A percentile compares a stretch with the other conserved stretches of the same genome.
Conservation (phyloP, 306 rosid species). For the Neltuma alba region DNA sequence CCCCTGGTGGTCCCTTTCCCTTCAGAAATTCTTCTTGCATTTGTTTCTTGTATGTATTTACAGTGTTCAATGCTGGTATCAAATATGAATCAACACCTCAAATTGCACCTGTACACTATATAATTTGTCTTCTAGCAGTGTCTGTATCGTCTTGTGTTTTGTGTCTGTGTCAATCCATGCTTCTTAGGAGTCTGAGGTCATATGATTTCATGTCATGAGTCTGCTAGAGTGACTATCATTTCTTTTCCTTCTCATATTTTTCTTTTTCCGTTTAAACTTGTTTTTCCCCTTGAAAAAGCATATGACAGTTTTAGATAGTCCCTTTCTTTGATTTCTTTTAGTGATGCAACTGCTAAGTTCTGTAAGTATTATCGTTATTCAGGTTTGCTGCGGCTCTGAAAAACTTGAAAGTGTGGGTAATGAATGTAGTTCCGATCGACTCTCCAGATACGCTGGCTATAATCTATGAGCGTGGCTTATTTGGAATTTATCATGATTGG, state of each 20-base stretch:
- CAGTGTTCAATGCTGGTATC: neutral
- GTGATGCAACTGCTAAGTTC: neutral
- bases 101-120: neutral
- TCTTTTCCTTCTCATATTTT: neutral
- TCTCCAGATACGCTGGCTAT: slow-evolving; percentile 74
- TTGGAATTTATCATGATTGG: slow-evolving; percentile 89
- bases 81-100: neutral
- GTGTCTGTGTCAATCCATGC: neutral
- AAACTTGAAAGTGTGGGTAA: slow-evolving; percentile 69
- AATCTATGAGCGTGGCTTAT: slow-evolving; percentile 80
- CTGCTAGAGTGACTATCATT: neutral
- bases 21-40: neutral
- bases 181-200: neutral
- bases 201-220: neutral
- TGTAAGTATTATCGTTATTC: slow-evolving; percentile 16
- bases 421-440: slow-evolving; percentile 79
- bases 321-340: neutral
- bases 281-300: neutral
- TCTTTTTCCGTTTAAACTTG: neutral
- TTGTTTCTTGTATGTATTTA: neutral
- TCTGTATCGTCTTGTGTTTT: neutral
- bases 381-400: slow-evolving; percentile 87
- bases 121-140: neutral
- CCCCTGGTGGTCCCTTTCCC: slow-evolving; percentile 3
- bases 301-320: neutral